These are phyloP conservation scores for Aspergillus neoniger DNA, from an alignment of 2,329 filamentous ascomycete species.

Conservation along the genomic window DNA sequence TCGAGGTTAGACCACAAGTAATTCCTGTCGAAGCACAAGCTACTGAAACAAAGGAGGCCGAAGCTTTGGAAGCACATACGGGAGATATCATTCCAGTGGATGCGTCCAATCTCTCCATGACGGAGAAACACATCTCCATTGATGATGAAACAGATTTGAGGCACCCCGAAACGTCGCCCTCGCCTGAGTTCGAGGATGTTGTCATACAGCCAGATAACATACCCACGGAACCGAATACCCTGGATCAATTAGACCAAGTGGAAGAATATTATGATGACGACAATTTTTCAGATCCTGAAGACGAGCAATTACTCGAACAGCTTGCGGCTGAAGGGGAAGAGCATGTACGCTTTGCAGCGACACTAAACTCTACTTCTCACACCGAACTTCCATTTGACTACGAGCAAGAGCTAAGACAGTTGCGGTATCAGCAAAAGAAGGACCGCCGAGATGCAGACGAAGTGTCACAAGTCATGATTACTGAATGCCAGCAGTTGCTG, in stretches of 20 bases:
- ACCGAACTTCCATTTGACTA: constrained; percentile 75
- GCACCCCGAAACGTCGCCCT: constrained; percentile 36
- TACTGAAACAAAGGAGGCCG: background rate
- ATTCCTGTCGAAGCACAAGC: background rate
- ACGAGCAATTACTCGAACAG: constrained; percentile 83
- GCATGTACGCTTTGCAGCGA: constrained; percentile 87
- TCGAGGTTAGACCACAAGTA: background rate
- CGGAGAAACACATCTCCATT: background rate
- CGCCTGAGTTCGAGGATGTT: constrained; percentile 28
- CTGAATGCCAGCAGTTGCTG: constrained; percentile 89
- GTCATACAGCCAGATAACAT: constrained; percentile 18
- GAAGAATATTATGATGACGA: constrained; percentile 50
- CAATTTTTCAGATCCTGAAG: constrained; percentile 82
- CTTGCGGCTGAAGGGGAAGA: constrained; percentile 90
- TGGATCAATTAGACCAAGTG: background rate
- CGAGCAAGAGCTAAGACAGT: constrained; percentile 79
- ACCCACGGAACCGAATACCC: constrained; percentile 12
- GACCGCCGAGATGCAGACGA: constrained; percentile 95
- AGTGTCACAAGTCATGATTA: constrained; percentile 93
- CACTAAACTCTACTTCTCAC: constrained; percentile 74
- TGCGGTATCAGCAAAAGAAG: constrained; percentile 94
- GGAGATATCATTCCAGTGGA: constrained; percentile 24
- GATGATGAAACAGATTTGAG: background rate
- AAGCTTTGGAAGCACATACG: constrained; percentile 7
- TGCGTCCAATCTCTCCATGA: constrained; percentile 17